Conservation (phyloP, 2,329 filamentous ascomycete species). For the Colletotrichum brevisporum region DNA sequence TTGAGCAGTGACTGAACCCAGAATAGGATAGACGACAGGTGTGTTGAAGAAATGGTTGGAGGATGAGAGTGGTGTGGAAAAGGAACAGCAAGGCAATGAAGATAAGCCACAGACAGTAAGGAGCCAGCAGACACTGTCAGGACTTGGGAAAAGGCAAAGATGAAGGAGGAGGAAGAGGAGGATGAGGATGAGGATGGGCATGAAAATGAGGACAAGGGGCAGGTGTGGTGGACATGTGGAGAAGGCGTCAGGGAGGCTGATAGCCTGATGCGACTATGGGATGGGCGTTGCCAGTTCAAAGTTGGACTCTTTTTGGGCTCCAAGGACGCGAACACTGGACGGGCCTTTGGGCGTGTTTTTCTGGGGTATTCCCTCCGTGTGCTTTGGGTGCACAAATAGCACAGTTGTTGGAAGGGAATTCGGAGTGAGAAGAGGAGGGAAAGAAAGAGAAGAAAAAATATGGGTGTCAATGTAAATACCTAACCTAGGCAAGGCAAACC, state of each 20-base stretch:
- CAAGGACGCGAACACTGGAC: background rate
- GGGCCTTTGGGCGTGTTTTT: background rate
- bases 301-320: background rate
- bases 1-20: too few species aligned
- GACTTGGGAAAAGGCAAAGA: too few species aligned
- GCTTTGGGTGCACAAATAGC: background rate
- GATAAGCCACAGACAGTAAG: too few species aligned
- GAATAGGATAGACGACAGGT: background rate
- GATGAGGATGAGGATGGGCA: too few species aligned
- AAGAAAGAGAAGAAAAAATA: too few species aligned
- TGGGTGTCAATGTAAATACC: too few species aligned
- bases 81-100: background rate
- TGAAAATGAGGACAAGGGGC: too few species aligned
- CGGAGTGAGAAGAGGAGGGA: too few species aligned
- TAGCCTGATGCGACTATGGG: conserved; percentile 29
- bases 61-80: background rate
- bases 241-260: conserved; percentile 25
- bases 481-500: too few species aligned
- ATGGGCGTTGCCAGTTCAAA: background rate
- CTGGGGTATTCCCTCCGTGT: conserved; percentile 14
- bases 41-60: background rate
- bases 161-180: too few species aligned
- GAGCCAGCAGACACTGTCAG: too few species aligned
- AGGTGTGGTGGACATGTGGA: background rate
- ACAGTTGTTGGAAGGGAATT: background rate